Evolutionary conservation across 169 alveolate species (phyloP), one percentile per base, ranked within the genome.

Genomic region (Plasmodium gonderi): DNA sequence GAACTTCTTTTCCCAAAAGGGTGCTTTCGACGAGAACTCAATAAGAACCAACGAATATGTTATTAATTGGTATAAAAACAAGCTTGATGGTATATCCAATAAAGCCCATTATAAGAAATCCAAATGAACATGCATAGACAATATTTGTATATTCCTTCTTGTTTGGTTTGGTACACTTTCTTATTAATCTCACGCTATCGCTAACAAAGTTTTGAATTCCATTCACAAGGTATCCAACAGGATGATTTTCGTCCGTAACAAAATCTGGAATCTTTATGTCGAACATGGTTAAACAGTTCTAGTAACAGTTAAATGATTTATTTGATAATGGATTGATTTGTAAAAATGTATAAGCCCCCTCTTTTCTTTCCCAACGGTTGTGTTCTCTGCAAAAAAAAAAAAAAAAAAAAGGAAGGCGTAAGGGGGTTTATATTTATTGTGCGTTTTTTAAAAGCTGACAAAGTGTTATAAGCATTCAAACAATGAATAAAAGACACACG

Each of bases 161-260:
- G 95, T 98, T 98, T 31, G 99, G 99, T 91, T 98, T 98, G 12
- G 98, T 96, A 94, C 99, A 98, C 91, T 97, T 97, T 80, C 98
- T 97, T 74, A 98, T 95, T 90, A 98, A 97, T 74, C 98, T 97
- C 4, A 96, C 95, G 51, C 98, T 95, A 90, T 98, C 99, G 33
- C 95, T 91, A n/a, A 97, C 96, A 93, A 98, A 98, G 44, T 96
- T 97, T 76, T 96, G 91, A 12, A 97, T 97, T 40, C 96, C 94
- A 26, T 92, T 93, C 23, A 97, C 95, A 49, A 95, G 31, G 81
- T 96, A 96, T 2, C 98, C 98, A 49, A 92, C 95, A 4, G 98
- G 98, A 80, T 96, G 96, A 68, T 92, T 92, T 54, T 96, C 95
- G 51, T 96, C 98, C 79, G 91, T 90, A 17, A 96, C 64, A 74